phyloP scores from a whole-genome alignment of 2,329 filamentous ascomycete genomes.

The Thielaviopsis ethacetica region DNA sequence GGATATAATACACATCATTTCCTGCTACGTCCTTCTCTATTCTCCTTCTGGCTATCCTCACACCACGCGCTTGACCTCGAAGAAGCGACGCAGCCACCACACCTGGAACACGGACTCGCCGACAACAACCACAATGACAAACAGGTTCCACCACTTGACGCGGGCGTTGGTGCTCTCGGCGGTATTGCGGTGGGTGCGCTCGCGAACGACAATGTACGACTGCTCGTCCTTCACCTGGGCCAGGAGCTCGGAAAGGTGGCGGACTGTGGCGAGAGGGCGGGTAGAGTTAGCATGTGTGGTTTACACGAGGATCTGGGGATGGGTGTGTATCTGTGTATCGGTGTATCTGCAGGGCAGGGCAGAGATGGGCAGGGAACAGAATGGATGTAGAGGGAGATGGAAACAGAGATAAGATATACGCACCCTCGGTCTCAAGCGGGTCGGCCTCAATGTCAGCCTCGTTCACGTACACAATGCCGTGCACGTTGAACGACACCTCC shows the following conservation, averaged over 20 bases:
- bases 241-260: slow-evolving; percentile 67
- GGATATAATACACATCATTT: neutral
- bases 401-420: slow-evolving; percentile 15
- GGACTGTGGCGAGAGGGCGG: slow-evolving; percentile 37
- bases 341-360: too few species aligned
- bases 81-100: slow-evolving; percentile 98
- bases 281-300: slow-evolving; percentile 10
- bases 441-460: slow-evolving; percentile 73
- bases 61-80: slow-evolving; percentile 44
- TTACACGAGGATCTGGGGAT: too few species aligned
- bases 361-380: neutral
- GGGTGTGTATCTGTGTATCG: too few species aligned
- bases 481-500: slow-evolving; percentile 98
- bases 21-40: neutral
- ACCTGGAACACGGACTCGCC: slow-evolving; percentile 96
- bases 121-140: slow-evolving; percentile 76
- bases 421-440: slow-evolving; percentile 81
- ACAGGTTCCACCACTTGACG: slow-evolving; percentile 99
- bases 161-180: slow-evolving; percentile 94
- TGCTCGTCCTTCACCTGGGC: slow-evolving; percentile 95
- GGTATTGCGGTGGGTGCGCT: slow-evolving; percentile 93
- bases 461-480: slow-evolving; percentile 93
- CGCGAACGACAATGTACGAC: slow-evolving; percentile 85
- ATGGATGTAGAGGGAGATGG: neutral
- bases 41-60: too few species aligned